These are phyloP conservation scores for Pezicula carpinea DNA, from an alignment of 2,329 filamentous ascomycete species.

Conservation along the genomic window DNA sequence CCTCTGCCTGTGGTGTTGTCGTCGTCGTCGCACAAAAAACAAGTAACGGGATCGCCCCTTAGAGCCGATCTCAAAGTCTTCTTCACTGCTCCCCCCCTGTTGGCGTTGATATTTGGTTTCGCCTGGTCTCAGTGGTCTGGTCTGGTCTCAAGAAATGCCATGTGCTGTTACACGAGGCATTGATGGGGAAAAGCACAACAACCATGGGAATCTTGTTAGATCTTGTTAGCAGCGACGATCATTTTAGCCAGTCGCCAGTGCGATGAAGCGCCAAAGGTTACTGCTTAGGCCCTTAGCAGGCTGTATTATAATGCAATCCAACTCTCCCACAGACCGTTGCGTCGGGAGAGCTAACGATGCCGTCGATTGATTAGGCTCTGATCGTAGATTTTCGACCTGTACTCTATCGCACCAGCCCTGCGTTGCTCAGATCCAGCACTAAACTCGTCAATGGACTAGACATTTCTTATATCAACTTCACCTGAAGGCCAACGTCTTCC, in stretches of 20 bases:
- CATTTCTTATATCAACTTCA: slow-evolving; percentile 9
- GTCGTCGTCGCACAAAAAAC: background rate
- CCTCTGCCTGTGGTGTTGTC: background rate
- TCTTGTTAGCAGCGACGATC: too few species aligned
- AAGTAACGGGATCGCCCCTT: background rate
- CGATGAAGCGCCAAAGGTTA: background rate
- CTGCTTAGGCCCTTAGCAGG: slow-evolving; percentile 1
- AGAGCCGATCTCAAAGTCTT: background rate
- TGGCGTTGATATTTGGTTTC: background rate
- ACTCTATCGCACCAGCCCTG: background rate
- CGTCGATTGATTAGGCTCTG: slow-evolving; percentile 7
- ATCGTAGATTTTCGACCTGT: slow-evolving; percentile 3
- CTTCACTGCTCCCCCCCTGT: background rate
- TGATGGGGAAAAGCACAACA: background rate
- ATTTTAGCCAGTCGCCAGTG: background rate
- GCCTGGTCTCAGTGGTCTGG: too few species aligned
- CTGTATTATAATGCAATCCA: slow-evolving; percentile 3
- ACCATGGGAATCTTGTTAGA: background rate
- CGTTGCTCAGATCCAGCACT: slow-evolving; percentile 2
- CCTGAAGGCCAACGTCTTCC: background rate
- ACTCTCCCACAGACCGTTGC: slow-evolving; percentile 13
- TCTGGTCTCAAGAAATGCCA: background rate
- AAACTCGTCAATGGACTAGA: background rate
- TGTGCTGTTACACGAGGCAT: background rate
- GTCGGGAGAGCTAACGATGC: slow-evolving; percentile 15